These are phyloP conservation scores for Zygnema cylindricum DNA, from an alignment of 139 green algal species.

Conservation along the genomic window DNA sequence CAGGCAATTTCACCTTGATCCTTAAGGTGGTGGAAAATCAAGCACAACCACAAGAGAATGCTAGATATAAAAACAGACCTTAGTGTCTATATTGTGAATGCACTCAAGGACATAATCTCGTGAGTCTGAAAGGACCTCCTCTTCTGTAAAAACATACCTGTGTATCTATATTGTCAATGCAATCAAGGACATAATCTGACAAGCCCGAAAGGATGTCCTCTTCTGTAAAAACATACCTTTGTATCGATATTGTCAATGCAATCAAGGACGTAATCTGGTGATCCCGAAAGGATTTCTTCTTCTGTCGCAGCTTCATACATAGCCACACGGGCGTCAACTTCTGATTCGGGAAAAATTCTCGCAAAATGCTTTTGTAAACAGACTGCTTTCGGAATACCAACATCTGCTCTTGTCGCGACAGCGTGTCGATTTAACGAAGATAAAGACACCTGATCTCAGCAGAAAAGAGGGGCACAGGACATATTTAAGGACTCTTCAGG, in stretches of 20 bases:
- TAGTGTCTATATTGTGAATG: constrained; percentile 99
- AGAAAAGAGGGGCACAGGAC: no score
- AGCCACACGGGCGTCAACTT: constrained; percentile 64
- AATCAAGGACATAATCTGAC: constrained; percentile 92
- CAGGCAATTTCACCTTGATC: no score
- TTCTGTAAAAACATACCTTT: constrained; percentile 78
- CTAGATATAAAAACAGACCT: no score
- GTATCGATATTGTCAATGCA: constrained; percentile 99
- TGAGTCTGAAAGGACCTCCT: constrained; percentile 78
- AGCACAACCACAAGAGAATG: no score
- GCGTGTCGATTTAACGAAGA: constrained; percentile 94
- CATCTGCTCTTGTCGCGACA: constrained; percentile 88
- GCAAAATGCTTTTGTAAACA: constrained; percentile 81
- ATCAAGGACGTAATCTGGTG: constrained; percentile 91
- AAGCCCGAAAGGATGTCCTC: constrained; percentile 80
- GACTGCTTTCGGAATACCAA: constrained; percentile 87
- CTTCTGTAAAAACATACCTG: no score
- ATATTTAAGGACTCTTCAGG: no score
- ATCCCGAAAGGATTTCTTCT: constrained; percentile 80
- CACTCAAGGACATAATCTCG: constrained; percentile 93
- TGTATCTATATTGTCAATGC: constrained; percentile 98
- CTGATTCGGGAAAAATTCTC: constrained; percentile 88
- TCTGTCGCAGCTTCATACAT: constrained; percentile 85
- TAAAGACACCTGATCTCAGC: constrained; percentile 69
- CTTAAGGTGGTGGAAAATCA: no score